These are phyloP conservation scores for Phytophthora palmivora DNA, from an alignment of 352 stramenopile species.

Conservation along the genomic window DNA sequence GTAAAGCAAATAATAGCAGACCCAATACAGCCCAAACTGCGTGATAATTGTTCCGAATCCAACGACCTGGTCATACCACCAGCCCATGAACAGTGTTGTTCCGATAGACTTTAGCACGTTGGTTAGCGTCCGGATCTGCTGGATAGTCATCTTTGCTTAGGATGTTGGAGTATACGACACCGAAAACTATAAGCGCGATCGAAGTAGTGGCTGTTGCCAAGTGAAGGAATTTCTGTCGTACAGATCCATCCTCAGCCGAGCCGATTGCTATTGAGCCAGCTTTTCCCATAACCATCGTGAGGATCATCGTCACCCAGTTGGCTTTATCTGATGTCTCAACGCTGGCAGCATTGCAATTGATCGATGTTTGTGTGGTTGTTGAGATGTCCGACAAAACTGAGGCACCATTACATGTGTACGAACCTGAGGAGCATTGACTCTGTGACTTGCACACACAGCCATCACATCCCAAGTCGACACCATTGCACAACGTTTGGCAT, in stretches of 20 bases:
- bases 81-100: conserved; percentile 6
- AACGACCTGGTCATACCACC: conserved; percentile 12
- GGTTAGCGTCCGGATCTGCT: background rate
- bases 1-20: conserved; percentile 10
- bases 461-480: conserved; percentile 3
- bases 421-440: too few relatives aligned
- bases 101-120: conserved; percentile 4
- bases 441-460: conserved; percentile 10
- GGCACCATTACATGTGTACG: background rate
- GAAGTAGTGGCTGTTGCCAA: background rate
- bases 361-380: background rate
- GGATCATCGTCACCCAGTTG: conserved; percentile 11
- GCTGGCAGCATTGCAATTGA: conserved; percentile 3
- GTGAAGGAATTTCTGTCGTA: conserved; percentile 10
- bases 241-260: conserved; percentile 7
- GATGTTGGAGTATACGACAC: conserved; percentile 11
- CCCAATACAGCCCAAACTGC: background rate
- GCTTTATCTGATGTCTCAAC: conserved; percentile 7
- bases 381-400: background rate
- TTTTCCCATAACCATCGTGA: conserved; percentile 11
- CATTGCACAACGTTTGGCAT: conserved; percentile 11
- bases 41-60: background rate
- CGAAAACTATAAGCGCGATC: conserved; percentile 10
- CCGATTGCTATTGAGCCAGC: conserved; percentile 7
- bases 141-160: conserved; percentile 5